phyloP scores from a whole-genome alignment of 2,329 filamentous ascomycete genomes.

The Talaromyces albobiverticillius region DNA sequence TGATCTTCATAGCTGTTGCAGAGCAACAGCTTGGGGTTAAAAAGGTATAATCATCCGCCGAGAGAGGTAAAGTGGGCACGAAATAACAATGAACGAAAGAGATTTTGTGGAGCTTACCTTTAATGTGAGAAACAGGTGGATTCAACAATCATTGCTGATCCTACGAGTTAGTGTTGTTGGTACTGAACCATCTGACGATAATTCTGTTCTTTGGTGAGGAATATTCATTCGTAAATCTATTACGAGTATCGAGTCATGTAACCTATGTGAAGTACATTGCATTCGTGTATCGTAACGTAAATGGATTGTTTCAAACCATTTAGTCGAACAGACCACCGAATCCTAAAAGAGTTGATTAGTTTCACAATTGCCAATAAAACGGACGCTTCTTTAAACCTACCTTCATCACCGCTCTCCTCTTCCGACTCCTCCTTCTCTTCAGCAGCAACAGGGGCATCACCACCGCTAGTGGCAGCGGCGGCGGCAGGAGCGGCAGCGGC shows the following conservation, averaged over 20 bases:
- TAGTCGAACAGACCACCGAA: conserved; percentile 80
- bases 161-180: no score
- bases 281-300: conserved; percentile 26
- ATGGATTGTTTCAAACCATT: conserved; percentile 25
- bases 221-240: conserved; percentile 30
- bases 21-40: conserved; percentile 62
- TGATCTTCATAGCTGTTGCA: conserved; percentile 53
- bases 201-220: not conserved
- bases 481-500: conserved; percentile 75
- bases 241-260: conserved; percentile 29
- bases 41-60: conserved; percentile 62
- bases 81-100: not conserved
- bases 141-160: not conserved
- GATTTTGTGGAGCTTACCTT: conserved; percentile 3
- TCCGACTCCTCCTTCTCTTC: conserved; percentile 60
- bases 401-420: conserved; percentile 63
- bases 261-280: conserved; percentile 37
- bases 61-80: not conserved
- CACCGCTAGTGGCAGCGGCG: conserved; percentile 52
- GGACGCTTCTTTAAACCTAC: conserved; percentile 27
- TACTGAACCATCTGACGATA: no score
- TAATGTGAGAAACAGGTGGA: conserved; percentile 10
- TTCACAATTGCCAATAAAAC: not conserved
- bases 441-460: conserved; percentile 51
- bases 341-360: conserved; percentile 46